Conservation (phyloP, 192 early-diverging fungal species). For the Anaeromyces robustus region DNA sequence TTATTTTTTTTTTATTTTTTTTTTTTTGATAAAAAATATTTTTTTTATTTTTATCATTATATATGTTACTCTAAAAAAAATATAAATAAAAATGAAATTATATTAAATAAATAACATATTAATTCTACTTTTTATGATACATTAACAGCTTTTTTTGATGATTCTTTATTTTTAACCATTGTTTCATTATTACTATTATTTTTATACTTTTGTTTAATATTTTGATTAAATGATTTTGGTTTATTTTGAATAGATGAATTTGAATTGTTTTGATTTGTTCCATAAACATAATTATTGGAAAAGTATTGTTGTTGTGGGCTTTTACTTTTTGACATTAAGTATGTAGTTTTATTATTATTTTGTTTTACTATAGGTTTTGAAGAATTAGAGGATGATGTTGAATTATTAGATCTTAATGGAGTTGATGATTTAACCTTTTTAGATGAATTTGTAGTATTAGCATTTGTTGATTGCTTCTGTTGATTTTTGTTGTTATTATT, state of each 20-base stretch:
- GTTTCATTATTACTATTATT: background rate
- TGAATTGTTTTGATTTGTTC: background rate
- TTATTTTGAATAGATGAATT: background rate
- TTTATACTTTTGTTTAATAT: background rate
- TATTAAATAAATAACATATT: too few species aligned
- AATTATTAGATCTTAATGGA: background rate
- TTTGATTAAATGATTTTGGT: background rate
- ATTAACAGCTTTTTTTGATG: background rate
- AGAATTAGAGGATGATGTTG: background rate
- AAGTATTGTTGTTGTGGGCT: background rate
- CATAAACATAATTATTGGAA: background rate
- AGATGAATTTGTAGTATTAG: background rate
- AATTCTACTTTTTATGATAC: too few species aligned
- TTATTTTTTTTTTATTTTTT: too few species aligned
- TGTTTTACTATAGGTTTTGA: background rate
- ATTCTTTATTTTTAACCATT: background rate
- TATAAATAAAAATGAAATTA: too few species aligned
- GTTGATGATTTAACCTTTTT: background rate
- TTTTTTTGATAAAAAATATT: too few species aligned
- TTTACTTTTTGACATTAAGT: background rate
- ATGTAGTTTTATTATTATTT: background rate
- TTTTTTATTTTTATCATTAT: too few species aligned
- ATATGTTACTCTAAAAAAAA: too few species aligned
- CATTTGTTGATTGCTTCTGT: too few species aligned
- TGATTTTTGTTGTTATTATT: too few species aligned